Conservation (phyloP, 2,329 filamentous ascomycete genomes). For the Pezicula radicicola region DNA sequence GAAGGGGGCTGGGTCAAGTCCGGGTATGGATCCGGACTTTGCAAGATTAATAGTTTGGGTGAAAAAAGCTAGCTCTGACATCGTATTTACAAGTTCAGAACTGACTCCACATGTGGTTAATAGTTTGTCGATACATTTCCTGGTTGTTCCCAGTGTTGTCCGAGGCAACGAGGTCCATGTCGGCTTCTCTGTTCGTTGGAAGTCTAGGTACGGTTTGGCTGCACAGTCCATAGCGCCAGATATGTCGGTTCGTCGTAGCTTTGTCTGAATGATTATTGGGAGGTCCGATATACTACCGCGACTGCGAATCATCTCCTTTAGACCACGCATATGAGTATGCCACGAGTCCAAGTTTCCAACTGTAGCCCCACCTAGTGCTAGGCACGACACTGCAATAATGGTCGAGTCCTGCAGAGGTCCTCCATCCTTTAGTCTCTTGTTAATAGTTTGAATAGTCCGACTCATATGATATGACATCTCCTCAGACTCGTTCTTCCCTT, state of each 20-base stretch:
- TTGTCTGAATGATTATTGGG: conserved; percentile 9
- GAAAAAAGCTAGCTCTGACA: conserved; percentile 14
- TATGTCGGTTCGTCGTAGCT: conserved; percentile 19
- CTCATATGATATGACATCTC: conserved; percentile 13
- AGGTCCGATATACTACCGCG: conserved; percentile 7
- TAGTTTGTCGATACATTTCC: neutral
- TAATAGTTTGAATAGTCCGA: conserved; percentile 10
- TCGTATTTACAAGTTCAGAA: conserved; percentile 5
- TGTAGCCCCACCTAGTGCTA: conserved; percentile 18
- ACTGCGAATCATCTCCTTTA: conserved; percentile 15
- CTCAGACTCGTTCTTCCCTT: conserved; percentile 12
- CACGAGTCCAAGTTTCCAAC: conserved; percentile 14
- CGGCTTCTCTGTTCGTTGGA: neutral
- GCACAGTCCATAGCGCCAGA: conserved; percentile 21
- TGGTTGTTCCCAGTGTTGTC: neutral
- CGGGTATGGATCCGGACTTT: neutral
- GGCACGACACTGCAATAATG: conserved; percentile 17
- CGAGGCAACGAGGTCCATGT: conserved; percentile 11
- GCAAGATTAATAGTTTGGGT: conserved; percentile 9
- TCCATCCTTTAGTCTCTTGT: conserved; percentile 6
- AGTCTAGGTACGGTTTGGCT: conserved; percentile 11
- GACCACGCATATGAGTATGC: conserved; percentile 19
- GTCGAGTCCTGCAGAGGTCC: conserved; percentile 9
- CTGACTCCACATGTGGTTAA: conserved; percentile 2
- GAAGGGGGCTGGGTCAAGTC: conserved; percentile 11